Evolutionary conservation across 768 basidiomycete genomes (phyloP).

Genomic region (Butyriboletus loyo): DNA sequence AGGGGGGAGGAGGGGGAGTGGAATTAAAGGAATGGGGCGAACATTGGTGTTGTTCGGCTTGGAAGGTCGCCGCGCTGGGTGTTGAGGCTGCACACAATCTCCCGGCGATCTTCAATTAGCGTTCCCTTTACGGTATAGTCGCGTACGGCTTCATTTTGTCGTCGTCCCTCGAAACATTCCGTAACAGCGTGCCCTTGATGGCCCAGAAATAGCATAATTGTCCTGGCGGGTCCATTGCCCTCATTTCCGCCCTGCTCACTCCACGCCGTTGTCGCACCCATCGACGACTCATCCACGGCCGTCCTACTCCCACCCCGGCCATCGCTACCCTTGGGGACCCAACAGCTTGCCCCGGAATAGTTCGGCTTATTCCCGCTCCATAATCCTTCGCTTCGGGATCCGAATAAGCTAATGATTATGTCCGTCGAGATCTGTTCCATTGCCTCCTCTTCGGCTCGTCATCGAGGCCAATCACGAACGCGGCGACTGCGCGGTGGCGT

Average conservation of each 20-base stretch:
- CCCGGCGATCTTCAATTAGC: slow-evolving; percentile 20
- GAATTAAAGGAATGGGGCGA: slow-evolving; percentile 13
- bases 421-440: slow-evolving; percentile 6
- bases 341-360: slow-evolving; percentile 7
- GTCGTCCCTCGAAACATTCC: slow-evolving; percentile 9
- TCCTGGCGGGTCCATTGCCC: background rate
- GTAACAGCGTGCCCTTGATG: background rate
- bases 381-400: slow-evolving; percentile 7
- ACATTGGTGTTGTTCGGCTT: slow-evolving; percentile 2
- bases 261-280: slow-evolving; percentile 15
- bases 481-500: slow-evolving; percentile 4
- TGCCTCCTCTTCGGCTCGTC: too few species aligned
- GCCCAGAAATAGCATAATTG: too few species aligned
- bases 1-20: background rate
- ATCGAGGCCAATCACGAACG: background rate
- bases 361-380: slow-evolving; percentile 11
- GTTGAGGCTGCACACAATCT: slow-evolving; percentile 11
- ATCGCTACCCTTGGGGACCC: too few species aligned
- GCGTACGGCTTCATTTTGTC: background rate
- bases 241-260: slow-evolving; percentile 16
- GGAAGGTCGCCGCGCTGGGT: background rate
- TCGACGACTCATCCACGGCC: background rate
- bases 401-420: slow-evolving; percentile 4
- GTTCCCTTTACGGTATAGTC: slow-evolving; percentile 11
- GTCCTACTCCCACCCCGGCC: slow-evolving; percentile 11